Base-by-base conservation (phyloP, 441 rosid species). In the Arabidopsis lyrata region DNA sequence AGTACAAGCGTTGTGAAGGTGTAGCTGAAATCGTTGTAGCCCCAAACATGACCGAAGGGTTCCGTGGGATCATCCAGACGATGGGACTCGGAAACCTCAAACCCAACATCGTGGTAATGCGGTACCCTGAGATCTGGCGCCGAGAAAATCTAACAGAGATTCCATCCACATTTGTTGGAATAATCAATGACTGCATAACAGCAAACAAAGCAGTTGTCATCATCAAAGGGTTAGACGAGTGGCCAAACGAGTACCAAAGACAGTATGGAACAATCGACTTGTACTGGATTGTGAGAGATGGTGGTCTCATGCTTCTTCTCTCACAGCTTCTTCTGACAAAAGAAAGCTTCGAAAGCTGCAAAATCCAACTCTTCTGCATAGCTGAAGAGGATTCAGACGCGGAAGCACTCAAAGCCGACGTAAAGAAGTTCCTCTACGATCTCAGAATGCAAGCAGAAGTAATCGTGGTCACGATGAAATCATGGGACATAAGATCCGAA, bases 401-500 rank as follows among this genome's bases (percentile, higher is more conserved):
- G 2, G 99, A 89, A 80, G 93, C 70, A 10, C 93, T 96, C 50
- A 93, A 93, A 78, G 90, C 97, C 2, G 99, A 96, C 27, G 99
- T 96, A 57, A 93, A 91, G 85, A 93, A 91, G 81, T 96, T 96
- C 55, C 85, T 96, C 15, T 96, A 96, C 42, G 99, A 96, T 83
- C 99, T 96, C 15, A 90, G 99, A 58, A 96, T 96, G 99, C 98
- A 93, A 12, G 98, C 99, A 2, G 99, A 93, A 84, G 99, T 96
- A 29, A 93, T 96, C 18, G 97, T 96, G 10, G 79, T 93, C 57
- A 81, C 99, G 8, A 90, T 96, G 93, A 96, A 83, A 74, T 90
- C 98, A 12, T 96, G 99, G 98, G 98, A 96, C 63, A 77, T 76
- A 34, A 82, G 84, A 67, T 80, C 77, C 6, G 97, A 91, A 31